Base-by-base conservation (phyloP, 1,284 basidiomycete species). In the Hymenochaete sp. region DNA sequence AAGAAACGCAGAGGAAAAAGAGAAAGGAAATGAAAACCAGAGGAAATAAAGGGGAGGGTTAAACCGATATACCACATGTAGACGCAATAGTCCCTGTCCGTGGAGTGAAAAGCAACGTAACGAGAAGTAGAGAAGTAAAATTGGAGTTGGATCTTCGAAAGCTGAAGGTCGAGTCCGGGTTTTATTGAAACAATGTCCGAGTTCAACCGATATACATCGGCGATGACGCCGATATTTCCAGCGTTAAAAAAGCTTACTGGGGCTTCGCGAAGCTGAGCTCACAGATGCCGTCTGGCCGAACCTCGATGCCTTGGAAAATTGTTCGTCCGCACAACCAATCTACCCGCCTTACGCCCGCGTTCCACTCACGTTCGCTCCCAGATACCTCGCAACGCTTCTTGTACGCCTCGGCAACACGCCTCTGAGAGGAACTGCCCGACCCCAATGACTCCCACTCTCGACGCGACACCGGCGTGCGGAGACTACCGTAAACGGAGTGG, bases 271-370 rank as follows among this genome's bases (percentile, higher is more conserved):
- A 75, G 50, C 75, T 64, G 36, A 74, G 65, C 54, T 68, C 74
- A 47, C 69, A 72, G 6, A 65, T 62, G 37, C 68, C 59, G 42
- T 7, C 64, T 62, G 4, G 58, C 53, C 41, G 66, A 64, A 58
- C 71, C 53, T 82, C 79, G 48, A 83, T 66, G 28, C 80, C 80
- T 33, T 78, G 65, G 33, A 83, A 57, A 45, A 67, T 62, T 29
- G 75, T 79, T 56, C 78, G 80, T 27, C 71, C 68, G 24, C 74
- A 75, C 31, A 83, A 64, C 70, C 75, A 82, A 60, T 83, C 80
- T 14, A 82, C 59, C 36, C 80, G 62, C 40, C 76, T 68, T 24
- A 83, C 76, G 26, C 81, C 81, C 24, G 69, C 67, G 39, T 80
- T 77, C 79, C 79, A 80, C 13, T 77, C 78, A 10, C 40, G 22